phyloP scores from a whole-genome alignment of 495 filamentous ascomycete genomes.

The Melanomma pulvis-pyrius region DNA sequence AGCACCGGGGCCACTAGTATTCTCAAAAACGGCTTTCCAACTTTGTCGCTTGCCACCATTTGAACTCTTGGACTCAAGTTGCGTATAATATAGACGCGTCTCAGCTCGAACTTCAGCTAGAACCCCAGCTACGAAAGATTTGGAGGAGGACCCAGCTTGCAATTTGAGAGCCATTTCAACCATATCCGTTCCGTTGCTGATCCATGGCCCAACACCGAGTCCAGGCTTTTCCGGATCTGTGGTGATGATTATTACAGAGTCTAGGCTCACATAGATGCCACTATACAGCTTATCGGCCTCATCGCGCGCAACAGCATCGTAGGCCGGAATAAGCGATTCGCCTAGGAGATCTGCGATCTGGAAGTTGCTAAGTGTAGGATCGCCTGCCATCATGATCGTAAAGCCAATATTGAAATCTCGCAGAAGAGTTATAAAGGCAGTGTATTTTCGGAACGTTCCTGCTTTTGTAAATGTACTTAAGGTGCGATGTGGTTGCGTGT shows the following conservation, averaged over 20 bases:
- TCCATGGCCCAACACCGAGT: constrained; percentile 51
- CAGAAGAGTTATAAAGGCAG: constrained; percentile 5
- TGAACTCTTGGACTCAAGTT: constrained; percentile 39
- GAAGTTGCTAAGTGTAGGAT: constrained; percentile 7
- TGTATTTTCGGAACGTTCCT: constrained; percentile 18
- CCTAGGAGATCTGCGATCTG: constrained; percentile 10
- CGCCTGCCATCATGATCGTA: constrained; percentile 17
- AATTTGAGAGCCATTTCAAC: constrained; percentile 30
- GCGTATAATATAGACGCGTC: constrained; percentile 50
- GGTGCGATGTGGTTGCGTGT: constrained; percentile 7
- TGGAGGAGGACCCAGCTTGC: neutral
- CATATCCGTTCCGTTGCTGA: constrained; percentile 55
- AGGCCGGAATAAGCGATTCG: constrained; percentile 10
- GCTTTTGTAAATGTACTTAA: constrained; percentile 14
- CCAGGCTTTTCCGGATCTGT: constrained; percentile 47
- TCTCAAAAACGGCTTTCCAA: constrained; percentile 52
- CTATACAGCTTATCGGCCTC: constrained; percentile 18
- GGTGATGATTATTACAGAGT: constrained; percentile 36
- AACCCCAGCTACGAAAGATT: too few species aligned
- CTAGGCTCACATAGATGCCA: constrained; percentile 1
- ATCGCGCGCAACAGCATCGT: constrained; percentile 9
- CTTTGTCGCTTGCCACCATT: constrained; percentile 45
- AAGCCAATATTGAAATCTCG: constrained; percentile 24
- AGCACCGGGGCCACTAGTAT: constrained; percentile 34
- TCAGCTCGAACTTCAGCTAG: constrained; percentile 25